phyloP scores from a whole-genome alignment of 2,329 filamentous ascomycete genomes.

The Didymella lethalis region DNA sequence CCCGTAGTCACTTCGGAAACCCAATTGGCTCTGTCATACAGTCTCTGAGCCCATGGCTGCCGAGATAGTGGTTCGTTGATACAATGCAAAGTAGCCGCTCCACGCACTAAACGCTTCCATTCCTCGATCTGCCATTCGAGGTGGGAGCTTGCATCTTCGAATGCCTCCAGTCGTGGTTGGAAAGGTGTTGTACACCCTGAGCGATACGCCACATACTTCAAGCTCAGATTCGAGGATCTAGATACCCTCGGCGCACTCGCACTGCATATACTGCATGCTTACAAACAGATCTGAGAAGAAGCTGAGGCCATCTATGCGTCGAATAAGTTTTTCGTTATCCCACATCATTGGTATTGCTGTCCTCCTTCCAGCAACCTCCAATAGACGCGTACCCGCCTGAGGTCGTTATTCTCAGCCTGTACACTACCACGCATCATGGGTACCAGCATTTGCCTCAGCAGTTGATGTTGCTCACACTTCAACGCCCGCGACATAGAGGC shows the following conservation, averaged over 20 bases:
- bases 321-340: conserved; percentile 30
- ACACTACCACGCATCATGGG: background rate
- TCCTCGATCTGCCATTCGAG: background rate
- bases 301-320: conserved; percentile 27
- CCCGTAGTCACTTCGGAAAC: background rate
- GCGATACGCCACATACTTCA: background rate
- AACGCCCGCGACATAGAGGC: background rate
- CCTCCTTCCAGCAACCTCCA: background rate
- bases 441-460: background rate
- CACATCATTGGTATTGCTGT: background rate
- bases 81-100: background rate
- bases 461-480: background rate
- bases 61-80: background rate
- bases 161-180: background rate
- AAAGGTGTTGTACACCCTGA: background rate
- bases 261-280: conserved; percentile 24
- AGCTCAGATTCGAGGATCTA: background rate
- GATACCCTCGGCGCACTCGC: background rate
- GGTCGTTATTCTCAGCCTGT: background rate
- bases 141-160: background rate
- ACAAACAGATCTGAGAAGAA: conserved; percentile 23
- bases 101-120: background rate
- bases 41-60: background rate
- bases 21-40: background rate
- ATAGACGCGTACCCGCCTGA: background rate